These are phyloP conservation scores for Entrophospora sp. DNA, from an alignment of 192 early-diverging fungal species.

Conservation along the genomic window DNA sequence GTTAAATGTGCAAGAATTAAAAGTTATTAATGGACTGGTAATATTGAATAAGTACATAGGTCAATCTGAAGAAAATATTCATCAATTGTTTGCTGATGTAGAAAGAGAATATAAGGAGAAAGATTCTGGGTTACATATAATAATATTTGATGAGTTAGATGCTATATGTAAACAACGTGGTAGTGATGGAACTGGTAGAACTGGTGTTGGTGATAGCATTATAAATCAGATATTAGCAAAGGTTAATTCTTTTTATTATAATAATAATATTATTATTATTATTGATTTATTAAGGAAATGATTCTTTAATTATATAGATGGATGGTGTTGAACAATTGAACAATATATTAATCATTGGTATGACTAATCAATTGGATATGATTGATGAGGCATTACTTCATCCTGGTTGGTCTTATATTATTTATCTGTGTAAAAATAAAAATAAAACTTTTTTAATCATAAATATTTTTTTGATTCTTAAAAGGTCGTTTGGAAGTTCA, in stretches of 20 bases:
- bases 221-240: constrained; percentile 97
- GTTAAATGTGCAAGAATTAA: constrained; percentile 89
- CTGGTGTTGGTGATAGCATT: constrained; percentile 93
- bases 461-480: not conserved
- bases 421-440: no score
- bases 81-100: constrained; percentile 93
- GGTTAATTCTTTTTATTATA: constrained; percentile 23
- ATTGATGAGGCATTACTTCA: constrained; percentile 97
- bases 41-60: constrained; percentile 96
- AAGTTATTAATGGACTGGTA: constrained; percentile 94
- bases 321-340: constrained; percentile 98
- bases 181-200: constrained; percentile 79
- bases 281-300: not conserved
- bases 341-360: constrained; percentile 97
- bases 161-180: constrained; percentile 99
- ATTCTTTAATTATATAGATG: constrained; percentile 59
- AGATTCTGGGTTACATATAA: constrained; percentile 91
- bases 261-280: not conserved
- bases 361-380: constrained; percentile 97
- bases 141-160: constrained; percentile 98
- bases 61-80: constrained; percentile 92
- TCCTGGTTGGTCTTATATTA: constrained; percentile 46
- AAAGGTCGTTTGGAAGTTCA: constrained; percentile 86
- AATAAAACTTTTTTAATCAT: not conserved
- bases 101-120: constrained; percentile 97